Evolutionary conservation across 306 rosid genomes (phyloP).

Genomic region (Albizia julibrissin): DNA sequence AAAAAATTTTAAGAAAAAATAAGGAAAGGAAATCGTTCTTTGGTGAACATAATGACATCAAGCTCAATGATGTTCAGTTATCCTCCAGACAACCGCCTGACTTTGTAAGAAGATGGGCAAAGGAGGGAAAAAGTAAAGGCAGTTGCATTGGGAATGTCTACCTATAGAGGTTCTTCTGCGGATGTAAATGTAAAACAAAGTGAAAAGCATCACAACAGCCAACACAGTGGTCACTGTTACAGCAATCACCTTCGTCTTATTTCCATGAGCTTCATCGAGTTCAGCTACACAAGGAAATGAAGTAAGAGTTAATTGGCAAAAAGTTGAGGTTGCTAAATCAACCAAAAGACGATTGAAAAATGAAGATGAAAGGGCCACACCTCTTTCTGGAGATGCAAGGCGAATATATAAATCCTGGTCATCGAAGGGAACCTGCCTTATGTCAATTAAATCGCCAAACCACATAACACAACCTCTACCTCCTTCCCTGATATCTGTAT

Average conservation of each 20-base stretch:
- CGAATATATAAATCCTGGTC: conserved; percentile 41
- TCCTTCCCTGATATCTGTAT: conserved; percentile 17
- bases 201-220: background rate
- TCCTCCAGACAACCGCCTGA: background rate
- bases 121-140: background rate
- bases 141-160: background rate
- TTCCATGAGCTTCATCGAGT: background rate
- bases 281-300: background rate
- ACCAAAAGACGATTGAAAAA: background rate
- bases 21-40: background rate
- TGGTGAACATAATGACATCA: background rate
- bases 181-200: background rate
- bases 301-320: background rate
- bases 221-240: background rate
- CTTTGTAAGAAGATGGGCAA: fast-evolving
- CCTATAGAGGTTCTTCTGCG: background rate
- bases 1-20: background rate
- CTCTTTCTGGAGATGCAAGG: conserved; percentile 23
- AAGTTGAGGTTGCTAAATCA: background rate
- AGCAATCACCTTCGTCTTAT: background rate
- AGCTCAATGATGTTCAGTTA: background rate
- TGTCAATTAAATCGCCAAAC: conserved; percentile 43
- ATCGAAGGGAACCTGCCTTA: background rate
- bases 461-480: conserved; percentile 41
- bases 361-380: background rate